Conservation (phyloP, 2,329 filamentous ascomycete species). For the Hypoxylon sp. region DNA sequence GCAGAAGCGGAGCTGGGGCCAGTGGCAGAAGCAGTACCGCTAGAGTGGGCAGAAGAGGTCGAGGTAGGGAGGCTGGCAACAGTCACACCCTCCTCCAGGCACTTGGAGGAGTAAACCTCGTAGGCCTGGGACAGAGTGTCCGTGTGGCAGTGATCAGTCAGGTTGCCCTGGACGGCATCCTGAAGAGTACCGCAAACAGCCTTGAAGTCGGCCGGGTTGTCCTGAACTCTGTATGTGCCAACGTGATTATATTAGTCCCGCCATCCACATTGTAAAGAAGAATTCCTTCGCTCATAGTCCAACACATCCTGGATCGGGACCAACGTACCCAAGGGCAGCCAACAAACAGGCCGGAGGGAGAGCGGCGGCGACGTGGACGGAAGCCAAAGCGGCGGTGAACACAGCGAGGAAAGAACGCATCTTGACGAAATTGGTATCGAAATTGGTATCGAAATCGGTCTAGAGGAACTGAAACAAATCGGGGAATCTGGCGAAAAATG, state of each 20-base stretch:
- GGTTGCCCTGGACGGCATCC: constrained; percentile 42
- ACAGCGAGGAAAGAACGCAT: constrained; percentile 43
- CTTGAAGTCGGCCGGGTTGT: constrained; percentile 43
- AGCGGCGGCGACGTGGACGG: constrained; percentile 38
- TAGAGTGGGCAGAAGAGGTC: constrained; percentile 34
- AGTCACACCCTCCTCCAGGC: constrained; percentile 41
- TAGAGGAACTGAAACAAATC: constrained; percentile 20
- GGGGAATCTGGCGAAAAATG: constrained; percentile 31
- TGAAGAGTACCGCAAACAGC: constrained; percentile 54
- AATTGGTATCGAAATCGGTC: constrained; percentile 32
- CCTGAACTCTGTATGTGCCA: constrained; percentile 33
- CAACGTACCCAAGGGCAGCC: constrained; percentile 45
- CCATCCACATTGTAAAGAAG: background rate
- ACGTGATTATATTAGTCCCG: constrained; percentile 19
- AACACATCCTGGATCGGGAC: background rate
- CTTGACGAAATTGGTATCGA: constrained; percentile 30
- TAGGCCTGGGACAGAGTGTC: constrained; percentile 39
- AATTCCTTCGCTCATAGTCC: background rate
- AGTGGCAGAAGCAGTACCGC: constrained; percentile 34
- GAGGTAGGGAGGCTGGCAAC: constrained; percentile 39
- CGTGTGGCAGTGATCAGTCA: constrained; percentile 40
- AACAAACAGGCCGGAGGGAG: constrained; percentile 44
- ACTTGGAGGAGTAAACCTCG: constrained; percentile 44
- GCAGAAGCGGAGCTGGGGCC: constrained; percentile 31
- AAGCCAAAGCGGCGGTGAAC: constrained; percentile 39